Evolutionary conservation across 768 basidiomycete genomes (phyloP).

Genomic region (Albatrellus ellisii): DNA sequence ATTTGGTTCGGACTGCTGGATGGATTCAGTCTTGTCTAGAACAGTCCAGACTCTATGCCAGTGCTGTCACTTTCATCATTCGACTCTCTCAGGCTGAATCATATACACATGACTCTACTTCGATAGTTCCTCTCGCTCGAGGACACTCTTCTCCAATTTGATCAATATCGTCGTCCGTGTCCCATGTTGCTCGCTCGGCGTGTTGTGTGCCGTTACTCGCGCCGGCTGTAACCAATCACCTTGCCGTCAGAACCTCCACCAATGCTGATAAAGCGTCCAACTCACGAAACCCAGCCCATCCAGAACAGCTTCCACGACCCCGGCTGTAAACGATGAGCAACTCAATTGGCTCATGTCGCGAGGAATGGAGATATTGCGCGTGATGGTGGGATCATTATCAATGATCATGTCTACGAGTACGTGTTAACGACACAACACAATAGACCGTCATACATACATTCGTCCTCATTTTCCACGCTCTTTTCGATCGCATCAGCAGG

Average conservation of each 20-base stretch:
- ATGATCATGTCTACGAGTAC: slow-evolving; percentile 80
- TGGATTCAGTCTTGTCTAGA: no score
- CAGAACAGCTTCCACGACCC: slow-evolving; percentile 92
- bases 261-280: slow-evolving; percentile 13
- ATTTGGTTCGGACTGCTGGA: no score
- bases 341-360: slow-evolving; percentile 88
- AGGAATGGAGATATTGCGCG: slow-evolving; percentile 87
- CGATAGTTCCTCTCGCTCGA: slow-evolving; percentile 88
- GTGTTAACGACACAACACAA: slow-evolving; percentile 4
- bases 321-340: slow-evolving; percentile 96
- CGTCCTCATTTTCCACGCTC: slow-evolving; percentile 92
- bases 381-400: slow-evolving; percentile 89
- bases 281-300: slow-evolving; percentile 90
- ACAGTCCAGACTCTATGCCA: not conserved
- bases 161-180: slow-evolving; percentile 92
- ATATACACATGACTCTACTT: slow-evolving; percentile 31
- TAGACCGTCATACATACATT: slow-evolving; percentile 43
- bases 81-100: not conserved
- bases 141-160: slow-evolving; percentile 85
- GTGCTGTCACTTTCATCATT: not conserved
- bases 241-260: slow-evolving; percentile 2
- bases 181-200: slow-evolving; percentile 69
- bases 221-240: slow-evolving; percentile 60
- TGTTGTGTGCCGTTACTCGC: slow-evolving; percentile 90
- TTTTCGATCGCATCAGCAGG: slow-evolving; percentile 92